Base-by-base conservation (phyloP, 805 yeast genomes). In the Ogataea corticis region DNA sequence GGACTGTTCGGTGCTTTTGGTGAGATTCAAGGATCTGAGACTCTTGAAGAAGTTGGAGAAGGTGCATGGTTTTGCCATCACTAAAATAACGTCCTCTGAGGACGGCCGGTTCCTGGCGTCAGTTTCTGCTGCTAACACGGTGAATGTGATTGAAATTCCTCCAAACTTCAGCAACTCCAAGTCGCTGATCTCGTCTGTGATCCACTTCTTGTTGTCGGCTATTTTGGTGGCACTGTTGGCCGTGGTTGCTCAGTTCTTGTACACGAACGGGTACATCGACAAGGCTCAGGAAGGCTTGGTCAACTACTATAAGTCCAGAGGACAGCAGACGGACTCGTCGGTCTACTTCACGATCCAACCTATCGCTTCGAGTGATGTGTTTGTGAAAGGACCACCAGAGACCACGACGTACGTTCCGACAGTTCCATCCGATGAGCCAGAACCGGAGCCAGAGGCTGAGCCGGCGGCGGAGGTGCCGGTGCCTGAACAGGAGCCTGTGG, bases 21-120 rank as follows among this genome's bases (percentile, higher is more conserved):
- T 82, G 11, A 73, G 76, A 33, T 61, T 76, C 13, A 67, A 72
- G 2, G 79, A 74, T 49, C 75, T 90, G 48, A 71, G 75, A 34
- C 63, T 75, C 11, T 55, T 80, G 19, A 79, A 75, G 46, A 67
- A 72, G 6, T 68, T 80, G 44, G 75, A 75, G 34, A 77, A 84
- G 49, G 81, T 86, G 44, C 97, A 90, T 62, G 70, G 75, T 7
- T 87, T 87, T 62, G 89, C 95, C 19, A 82, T 89, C 42, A 89
- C 97, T 0, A 75, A 77, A 35, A 79, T 87, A 9, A 69, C 79
- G 2, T 82, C 88, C 48, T 82, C 89, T 4, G 83, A 86, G 12
- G 73, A 80, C 59, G 89, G 91, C 7, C 67, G 76, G 41, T 73
- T 73, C 44, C 66, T 88, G 39, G 92, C 88, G 2, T 77, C 88